Evolutionary conservation across 2,329 filamentous ascomycete species (phyloP).

Genomic region (Aspergillus flavus): DNA sequence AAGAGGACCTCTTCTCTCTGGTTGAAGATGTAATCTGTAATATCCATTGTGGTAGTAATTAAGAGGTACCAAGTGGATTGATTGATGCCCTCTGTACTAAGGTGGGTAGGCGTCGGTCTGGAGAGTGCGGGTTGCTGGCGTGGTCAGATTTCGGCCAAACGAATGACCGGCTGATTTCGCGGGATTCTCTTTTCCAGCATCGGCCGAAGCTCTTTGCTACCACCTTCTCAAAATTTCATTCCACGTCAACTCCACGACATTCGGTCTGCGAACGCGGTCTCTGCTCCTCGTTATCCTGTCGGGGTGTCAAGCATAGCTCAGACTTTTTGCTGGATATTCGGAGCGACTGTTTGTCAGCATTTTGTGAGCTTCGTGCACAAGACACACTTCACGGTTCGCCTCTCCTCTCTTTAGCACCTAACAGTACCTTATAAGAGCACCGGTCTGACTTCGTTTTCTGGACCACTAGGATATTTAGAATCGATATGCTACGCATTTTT

Average conservation of each 20-base stretch:
- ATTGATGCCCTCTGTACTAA: slow-evolving; percentile 3
- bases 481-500: slow-evolving; percentile 32
- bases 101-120: slow-evolving; percentile 21
- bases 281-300: neutral
- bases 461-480: slow-evolving; percentile 2
- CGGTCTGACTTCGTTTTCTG: slow-evolving; percentile 6
- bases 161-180: slow-evolving; percentile 31
- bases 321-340: neutral
- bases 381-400: slow-evolving; percentile 12
- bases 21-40: slow-evolving; percentile 80
- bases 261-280: slow-evolving; percentile 1
- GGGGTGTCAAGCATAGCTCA: neutral
- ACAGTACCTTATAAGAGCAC: slow-evolving; percentile 6
- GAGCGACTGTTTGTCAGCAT: slow-evolving; percentile 1
- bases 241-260: slow-evolving; percentile 14
- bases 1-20: slow-evolving; percentile 82
- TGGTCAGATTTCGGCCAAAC: slow-evolving; percentile 37
- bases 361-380: slow-evolving; percentile 14
- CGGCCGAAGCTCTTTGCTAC: slow-evolving; percentile 21
- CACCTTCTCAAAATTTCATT: slow-evolving; percentile 22
- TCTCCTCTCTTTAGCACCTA: slow-evolving; percentile 7
- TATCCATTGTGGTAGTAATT: slow-evolving; percentile 68
- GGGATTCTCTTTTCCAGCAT: slow-evolving; percentile 31
- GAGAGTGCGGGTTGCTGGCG: slow-evolving; percentile 23
- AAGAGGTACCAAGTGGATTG: slow-evolving; percentile 5